phyloP scores from a whole-genome alignment of 2,329 filamentous ascomycete genomes.

The Penicillium sp. region DNA sequence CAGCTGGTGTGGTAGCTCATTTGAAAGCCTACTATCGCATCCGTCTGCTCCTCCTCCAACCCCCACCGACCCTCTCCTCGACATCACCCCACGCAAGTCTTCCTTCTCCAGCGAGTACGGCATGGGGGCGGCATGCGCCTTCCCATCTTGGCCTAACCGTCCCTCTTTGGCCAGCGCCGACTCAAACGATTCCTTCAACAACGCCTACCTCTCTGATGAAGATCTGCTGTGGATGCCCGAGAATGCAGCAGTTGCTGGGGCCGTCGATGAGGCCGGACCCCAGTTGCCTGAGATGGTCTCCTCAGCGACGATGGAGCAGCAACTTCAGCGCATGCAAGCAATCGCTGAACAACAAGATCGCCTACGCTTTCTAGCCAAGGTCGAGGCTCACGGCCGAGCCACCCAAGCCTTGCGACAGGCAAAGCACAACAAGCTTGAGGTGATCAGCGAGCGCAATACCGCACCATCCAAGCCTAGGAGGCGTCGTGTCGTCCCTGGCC shows the following conservation, averaged over 20 bases:
- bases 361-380: slow-evolving; percentile 37
- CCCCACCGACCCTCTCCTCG: slow-evolving; percentile 36
- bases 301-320: slow-evolving; percentile 38
- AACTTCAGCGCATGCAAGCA: slow-evolving; percentile 35
- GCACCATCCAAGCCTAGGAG: slow-evolving; percentile 26
- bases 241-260: slow-evolving; percentile 22
- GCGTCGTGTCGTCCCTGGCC: slow-evolving; percentile 24
- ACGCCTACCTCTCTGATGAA: slow-evolving; percentile 42
- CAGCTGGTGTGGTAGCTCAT: slow-evolving; percentile 22
- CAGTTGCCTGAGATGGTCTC: slow-evolving; percentile 20
- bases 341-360: slow-evolving; percentile 37
- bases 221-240: slow-evolving; percentile 37
- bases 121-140: slow-evolving; percentile 40
- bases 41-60: slow-evolving; percentile 39
- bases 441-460: slow-evolving; percentile 21
- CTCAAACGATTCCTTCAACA: slow-evolving; percentile 30
- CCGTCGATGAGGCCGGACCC: slow-evolving; percentile 28
- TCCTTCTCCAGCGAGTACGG: slow-evolving; percentile 39
- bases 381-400: slow-evolving; percentile 39
- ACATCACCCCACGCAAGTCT: slow-evolving; percentile 41
- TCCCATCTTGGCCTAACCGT: slow-evolving; percentile 44
- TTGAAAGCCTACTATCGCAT: slow-evolving; percentile 25
- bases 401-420: slow-evolving; percentile 37
- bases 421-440: slow-evolving; percentile 31
- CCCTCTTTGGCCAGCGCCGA: slow-evolving; percentile 34